Evolutionary conservation across 768 basidiomycete species (phyloP).

Genomic region (Lepiota brunneoincarnata): DNA sequence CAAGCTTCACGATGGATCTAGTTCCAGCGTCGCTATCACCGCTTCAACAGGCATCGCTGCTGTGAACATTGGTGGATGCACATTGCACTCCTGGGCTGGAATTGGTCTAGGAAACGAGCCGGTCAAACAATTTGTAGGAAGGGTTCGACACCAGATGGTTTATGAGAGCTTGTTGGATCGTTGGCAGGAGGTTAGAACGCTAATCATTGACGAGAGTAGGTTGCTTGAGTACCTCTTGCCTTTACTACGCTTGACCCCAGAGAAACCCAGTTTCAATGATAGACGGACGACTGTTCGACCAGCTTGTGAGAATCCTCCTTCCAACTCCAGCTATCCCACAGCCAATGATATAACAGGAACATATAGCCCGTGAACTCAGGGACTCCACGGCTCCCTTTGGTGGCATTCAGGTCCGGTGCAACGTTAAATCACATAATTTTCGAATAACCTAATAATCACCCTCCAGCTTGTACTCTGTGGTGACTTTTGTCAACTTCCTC

Average conservation of each 20-base stretch:
- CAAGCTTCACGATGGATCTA: conserved; percentile 28
- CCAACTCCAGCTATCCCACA: background rate
- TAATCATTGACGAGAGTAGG: conserved; percentile 87
- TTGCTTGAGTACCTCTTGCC: background rate
- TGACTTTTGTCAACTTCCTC: conserved; percentile 91
- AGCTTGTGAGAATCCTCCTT: conserved; percentile 47
- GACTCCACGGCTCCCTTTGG: conserved; percentile 64
- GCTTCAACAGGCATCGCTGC: conserved; percentile 81
- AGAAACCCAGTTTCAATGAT: conserved; percentile 78
- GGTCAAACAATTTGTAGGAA: conserved; percentile 49
- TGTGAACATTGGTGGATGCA: conserved; percentile 78
- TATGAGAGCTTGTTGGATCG: conserved; percentile 42
- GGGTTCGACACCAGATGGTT: conserved; percentile 43
- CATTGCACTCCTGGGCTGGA: conserved; percentile 82
- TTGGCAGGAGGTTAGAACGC: conserved; percentile 60
- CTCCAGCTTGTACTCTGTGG: conserved; percentile 78
- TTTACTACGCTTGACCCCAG: background rate
- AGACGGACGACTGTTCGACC: conserved; percentile 77
- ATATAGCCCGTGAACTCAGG: conserved; percentile 59
- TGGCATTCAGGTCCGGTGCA: conserved; percentile 69
- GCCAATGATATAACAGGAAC: conserved; percentile 45
- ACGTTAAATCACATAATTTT: background rate
- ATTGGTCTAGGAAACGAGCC: conserved; percentile 69
- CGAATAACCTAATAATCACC: background rate
- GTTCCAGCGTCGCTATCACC: conserved; percentile 61